A percentile compares a stretch with the other conserved stretches of the same genome.
These are phyloP conservation scores for Glonium stellatum DNA, from an alignment of 495 filamentous ascomycete species.

Conservation along the genomic window DNA sequence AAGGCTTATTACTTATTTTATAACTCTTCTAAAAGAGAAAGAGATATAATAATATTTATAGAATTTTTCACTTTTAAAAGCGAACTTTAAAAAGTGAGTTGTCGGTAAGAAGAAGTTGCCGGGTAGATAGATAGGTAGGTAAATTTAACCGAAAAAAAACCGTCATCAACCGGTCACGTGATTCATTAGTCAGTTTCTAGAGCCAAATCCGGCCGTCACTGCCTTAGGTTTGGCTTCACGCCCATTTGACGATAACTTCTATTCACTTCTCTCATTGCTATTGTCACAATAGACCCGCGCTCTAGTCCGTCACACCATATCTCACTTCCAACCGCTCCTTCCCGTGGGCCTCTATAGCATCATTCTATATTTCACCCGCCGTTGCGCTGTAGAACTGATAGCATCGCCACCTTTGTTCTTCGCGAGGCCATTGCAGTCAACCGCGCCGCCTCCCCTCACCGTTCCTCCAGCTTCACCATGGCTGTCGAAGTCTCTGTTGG, in stretches of 20 bases:
- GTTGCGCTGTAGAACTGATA: neutral
- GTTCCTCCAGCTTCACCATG: constrained; percentile 44
- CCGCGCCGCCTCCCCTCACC: constrained; percentile 1
- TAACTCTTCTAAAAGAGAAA: no score
- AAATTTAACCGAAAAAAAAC: neutral
- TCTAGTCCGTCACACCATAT: neutral
- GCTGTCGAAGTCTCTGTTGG: constrained; percentile 62
- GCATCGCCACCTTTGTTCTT: constrained; percentile 5
- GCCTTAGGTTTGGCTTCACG: neutral
- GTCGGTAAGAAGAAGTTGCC: constrained; percentile 1
- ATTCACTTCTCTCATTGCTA: neutral
- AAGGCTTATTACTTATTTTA: no score
- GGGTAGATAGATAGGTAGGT: no score
- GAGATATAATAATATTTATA: no score
- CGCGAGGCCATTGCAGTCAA: neutral
- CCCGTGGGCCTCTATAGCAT: neutral
- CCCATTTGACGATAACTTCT: neutral
- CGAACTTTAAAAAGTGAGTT: no score
- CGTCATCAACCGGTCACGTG: neutral
- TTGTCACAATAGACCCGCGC: neutral
- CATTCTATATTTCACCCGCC: no score
- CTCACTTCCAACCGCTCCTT: neutral
- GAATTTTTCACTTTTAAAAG: no score
- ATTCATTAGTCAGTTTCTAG: neutral
- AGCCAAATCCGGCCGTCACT: neutral